Evolutionary conservation across 177 flowering plant genomes (phyloP).

Genomic region (Tripterygium wilfordii): DNA sequence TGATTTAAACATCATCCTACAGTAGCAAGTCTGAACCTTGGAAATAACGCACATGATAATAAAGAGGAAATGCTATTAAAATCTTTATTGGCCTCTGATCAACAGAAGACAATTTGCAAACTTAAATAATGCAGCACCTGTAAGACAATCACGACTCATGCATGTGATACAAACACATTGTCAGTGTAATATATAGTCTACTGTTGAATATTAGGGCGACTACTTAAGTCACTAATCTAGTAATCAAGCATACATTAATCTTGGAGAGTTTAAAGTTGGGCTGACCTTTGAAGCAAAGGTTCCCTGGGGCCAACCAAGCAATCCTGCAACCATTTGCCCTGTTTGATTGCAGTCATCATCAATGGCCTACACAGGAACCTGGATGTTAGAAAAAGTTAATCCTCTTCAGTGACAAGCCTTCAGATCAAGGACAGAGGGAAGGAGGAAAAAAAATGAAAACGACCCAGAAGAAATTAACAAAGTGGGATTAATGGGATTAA

Average conservation of each 20-base stretch:
- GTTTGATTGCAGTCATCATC: slow-evolving; percentile 99
- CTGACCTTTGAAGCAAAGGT: slow-evolving; percentile 98
- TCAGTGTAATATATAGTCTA: too few relatives aligned
- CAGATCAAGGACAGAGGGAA: background rate
- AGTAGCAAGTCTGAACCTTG: background rate
- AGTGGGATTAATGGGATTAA: too few relatives aligned
- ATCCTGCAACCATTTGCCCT: slow-evolving; percentile 94
- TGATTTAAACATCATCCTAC: background rate
- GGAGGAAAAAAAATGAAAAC: background rate
- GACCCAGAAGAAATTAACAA: background rate
- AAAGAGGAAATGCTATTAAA: too few relatives aligned
- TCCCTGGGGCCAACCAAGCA: slow-evolving; percentile 97
- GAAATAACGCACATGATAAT: background rate
- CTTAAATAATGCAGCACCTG: too few relatives aligned
- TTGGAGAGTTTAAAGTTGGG: background rate
- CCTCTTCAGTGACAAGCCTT: too few relatives aligned
- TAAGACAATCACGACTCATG: too few relatives aligned
- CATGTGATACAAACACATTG: too few relatives aligned
- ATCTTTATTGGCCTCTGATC: too few relatives aligned
- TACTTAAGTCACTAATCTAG: too few relatives aligned
- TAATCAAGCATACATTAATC: background rate
- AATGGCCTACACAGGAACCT: slow-evolving; percentile 60
- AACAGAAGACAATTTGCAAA: too few relatives aligned
- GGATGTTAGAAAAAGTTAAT: background rate
- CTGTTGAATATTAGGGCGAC: too few relatives aligned